These are phyloP conservation scores for Populus hybrid DNA, from an alignment of 441 rosid species.

Conservation along the genomic window DNA sequence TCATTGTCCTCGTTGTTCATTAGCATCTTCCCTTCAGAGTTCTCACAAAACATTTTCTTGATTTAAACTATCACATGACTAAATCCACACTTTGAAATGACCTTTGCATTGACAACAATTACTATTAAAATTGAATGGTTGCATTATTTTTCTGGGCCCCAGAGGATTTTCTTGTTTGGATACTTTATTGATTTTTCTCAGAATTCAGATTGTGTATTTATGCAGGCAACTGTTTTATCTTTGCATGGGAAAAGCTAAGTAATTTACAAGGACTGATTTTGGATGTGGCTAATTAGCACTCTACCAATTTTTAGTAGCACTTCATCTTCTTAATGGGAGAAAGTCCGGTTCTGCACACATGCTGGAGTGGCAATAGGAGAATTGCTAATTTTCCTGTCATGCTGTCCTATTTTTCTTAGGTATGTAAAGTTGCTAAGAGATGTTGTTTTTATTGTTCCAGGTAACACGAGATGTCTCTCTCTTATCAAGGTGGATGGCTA, in stretches of 20 bases:
- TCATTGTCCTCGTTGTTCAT: too few relatives aligned
- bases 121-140: conserved; percentile 8
- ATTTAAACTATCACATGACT: neutral
- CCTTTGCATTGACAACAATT: neutral
- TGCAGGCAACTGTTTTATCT: neutral
- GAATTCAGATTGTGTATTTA: neutral
- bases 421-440: conserved; percentile 5
- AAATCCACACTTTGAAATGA: neutral
- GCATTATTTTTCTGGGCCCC: neutral
- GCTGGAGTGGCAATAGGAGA: neutral
- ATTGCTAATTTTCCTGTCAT: neutral
- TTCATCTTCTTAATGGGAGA: neutral
- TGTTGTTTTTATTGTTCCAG: conserved; percentile 43
- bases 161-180: conserved; percentile 5
- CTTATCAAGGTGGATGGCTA: conserved; percentile 97
- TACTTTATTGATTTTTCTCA: neutral
- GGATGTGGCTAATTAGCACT: neutral
- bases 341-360: neutral
- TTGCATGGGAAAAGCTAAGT: neutral
- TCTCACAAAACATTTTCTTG: neutral
- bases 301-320: neutral
- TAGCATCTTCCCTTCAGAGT: neutral
- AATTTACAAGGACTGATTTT: neutral
- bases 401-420: neutral
- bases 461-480: conserved; percentile 91